These are phyloP conservation scores for Penicillium cinerascens DNA, from an alignment of 495 filamentous ascomycete species.

Conservation along the genomic window DNA sequence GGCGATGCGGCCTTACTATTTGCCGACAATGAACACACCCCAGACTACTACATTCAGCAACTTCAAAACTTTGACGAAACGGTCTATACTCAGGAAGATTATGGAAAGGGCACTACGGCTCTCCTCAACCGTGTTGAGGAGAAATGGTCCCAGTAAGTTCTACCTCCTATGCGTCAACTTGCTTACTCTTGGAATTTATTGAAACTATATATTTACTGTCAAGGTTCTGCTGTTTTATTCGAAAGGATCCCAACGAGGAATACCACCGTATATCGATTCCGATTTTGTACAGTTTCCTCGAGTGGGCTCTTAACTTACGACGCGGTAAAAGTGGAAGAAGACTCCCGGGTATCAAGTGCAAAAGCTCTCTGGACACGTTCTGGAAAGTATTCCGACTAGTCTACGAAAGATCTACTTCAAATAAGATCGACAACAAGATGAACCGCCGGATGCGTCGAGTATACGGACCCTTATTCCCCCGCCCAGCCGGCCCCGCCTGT, in stretches of 20 bases:
- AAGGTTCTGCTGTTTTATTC: conserved; percentile 26
- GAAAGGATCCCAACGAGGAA: conserved; percentile 22
- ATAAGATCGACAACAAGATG: conserved; percentile 22
- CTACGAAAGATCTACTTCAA: conserved; percentile 21
- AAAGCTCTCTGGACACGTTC: conserved; percentile 25
- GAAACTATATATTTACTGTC: conserved; percentile 4
- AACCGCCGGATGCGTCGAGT: conserved; percentile 24
- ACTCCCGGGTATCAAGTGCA: conserved; percentile 20
- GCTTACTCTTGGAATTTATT: too few relatives aligned
- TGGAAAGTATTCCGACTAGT: conserved; percentile 30
- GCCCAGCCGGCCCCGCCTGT: too few relatives aligned
- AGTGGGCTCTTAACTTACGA: conserved; percentile 29
- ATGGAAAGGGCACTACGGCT: conserved; percentile 25
- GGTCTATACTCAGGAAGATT: conserved; percentile 32
- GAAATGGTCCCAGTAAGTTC: conserved; percentile 8
- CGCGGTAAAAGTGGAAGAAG: conserved; percentile 27
- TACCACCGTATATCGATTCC: conserved; percentile 16
- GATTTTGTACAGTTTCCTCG: conserved; percentile 28
- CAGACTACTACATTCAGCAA: conserved; percentile 35
- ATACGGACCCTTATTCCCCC: too few relatives aligned
- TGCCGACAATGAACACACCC: conserved; percentile 24
- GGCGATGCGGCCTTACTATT: not conserved
- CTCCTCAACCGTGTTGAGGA: conserved; percentile 26
- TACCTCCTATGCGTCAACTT: conserved; percentile 1
- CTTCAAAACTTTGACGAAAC: conserved; percentile 34